Evolutionary conservation across 148 eudicot genomes (phyloP), one percentile per base, ranked within the genome.

Genomic region (Simmondsia chinensis): DNA sequence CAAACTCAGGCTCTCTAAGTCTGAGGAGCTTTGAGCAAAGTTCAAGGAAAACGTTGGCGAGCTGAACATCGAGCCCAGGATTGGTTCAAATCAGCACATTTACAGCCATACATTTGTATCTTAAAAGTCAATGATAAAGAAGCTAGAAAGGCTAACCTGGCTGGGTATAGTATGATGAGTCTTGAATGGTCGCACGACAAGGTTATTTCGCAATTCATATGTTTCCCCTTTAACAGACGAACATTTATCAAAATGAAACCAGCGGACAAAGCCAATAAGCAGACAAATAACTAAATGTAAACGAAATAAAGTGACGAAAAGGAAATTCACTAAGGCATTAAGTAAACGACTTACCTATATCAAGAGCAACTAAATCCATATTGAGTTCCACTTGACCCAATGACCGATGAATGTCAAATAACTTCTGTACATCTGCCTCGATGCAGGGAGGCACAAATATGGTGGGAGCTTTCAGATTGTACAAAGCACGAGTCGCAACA

Each of bases 91-190:
- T n/a, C n/a, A n/a, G n/a, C n/a, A n/a, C n/a, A n/a, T n/a, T n/a
- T n/a, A 37, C 9, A 34, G 20, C 20, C 1, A 28, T 16, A 28
- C 3, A 12, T 7, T n/a, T n/a, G 13, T 32, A 6, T 10, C 11
- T 5, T 6, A 28, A 7, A 27, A 17, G 7, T 7, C 3, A 11
- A 4, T 7, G 23, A 21, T 4, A 25, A 33, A 64, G 22, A 28
- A 26, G 31, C 17, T 19, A 59, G 12, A 13, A 46, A 57, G 49
- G 46, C 54, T 42, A 46, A 89, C 97, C 95, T 89, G 97, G 75
- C 97, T 89, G 38, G 84, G 75, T 52, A 89, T 82, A 15, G 76
- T 95, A 65, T 84, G 97, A 66, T 74, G 73, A 49, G 97, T 89
- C 75, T 52, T 70, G 75, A 89, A 84, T 56, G 97, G 95, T 41